Base-by-base conservation (phyloP, 2,329 filamentous ascomycete genomes). In the Ceratocystis alfenasii region DNA sequence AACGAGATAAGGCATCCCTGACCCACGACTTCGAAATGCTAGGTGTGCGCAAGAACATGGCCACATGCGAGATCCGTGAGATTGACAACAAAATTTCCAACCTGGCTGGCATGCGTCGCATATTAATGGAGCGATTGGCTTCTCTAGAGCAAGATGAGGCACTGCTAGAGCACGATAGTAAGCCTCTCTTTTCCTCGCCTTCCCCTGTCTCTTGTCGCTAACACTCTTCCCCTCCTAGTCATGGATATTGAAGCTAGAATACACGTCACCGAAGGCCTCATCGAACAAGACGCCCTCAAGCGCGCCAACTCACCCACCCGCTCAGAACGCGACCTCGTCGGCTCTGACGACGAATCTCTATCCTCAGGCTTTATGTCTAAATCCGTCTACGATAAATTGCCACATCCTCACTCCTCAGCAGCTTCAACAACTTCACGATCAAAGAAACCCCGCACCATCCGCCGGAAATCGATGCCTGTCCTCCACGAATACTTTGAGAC, bases 11-110 rank as follows among this genome's bases (percentile, higher is more conserved):
- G 74, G 83, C 87, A 55, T 80, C 83, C 65, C 81, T 96, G 77
- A 87, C 88, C 77, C 91, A 95, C 74, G 84, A 90, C 70, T 79
- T 99, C 70, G 91, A 97, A 73, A 89, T 96, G 84, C 85, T 97
- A 78, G 83, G 87, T 2, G 85, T 97, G 69, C 84, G 94, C 68
- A 99, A 99, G 76, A 96, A 94, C 73, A 96, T 99, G 93, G 93
- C 92, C 70, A 94, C 90, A 72, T 89, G 90, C 69, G 94, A 99
- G 75, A 97, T 99, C 67, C 85, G 86, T 68, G 94, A 99, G 73
- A 96, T 99, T 68, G 94, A 99, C 76, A 92, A 88, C 77, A 99
- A 97, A 76, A 93, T 99, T 69, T 85, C 90, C 68, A 97, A 97
- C 74, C 79, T 99, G 65, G 87, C 90, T 71, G 90, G 85, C 69